phyloP scores from a whole-genome alignment of 169 alveolate species.

The Plasmodium berghei region DNA sequence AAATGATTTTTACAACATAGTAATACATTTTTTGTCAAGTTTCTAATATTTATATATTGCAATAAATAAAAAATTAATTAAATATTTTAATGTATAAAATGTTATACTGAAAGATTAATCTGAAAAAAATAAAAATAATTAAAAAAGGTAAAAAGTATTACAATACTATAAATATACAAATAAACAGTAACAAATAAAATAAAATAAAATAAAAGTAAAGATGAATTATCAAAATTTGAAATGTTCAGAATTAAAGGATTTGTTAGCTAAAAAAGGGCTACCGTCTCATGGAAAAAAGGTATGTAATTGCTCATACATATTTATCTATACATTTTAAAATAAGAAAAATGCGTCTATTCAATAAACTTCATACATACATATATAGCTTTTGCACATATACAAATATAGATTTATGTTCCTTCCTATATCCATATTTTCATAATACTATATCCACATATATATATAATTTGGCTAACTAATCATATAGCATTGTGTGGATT shows the following conservation, averaged over 20 bases:
- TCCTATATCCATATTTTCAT: neutral
- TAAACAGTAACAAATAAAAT: neutral
- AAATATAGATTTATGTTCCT: neutral
- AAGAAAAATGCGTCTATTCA: too few relatives aligned
- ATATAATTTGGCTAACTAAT: neutral
- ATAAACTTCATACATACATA: neutral
- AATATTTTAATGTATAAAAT: too few relatives aligned
- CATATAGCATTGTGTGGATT: too few relatives aligned
- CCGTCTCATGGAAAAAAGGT: slow-evolving; percentile 75
- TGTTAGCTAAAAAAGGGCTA: slow-evolving; percentile 76
- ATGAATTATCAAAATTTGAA: slow-evolving; percentile 69
- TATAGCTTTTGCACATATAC: neutral
- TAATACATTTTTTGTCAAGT: too few relatives aligned
- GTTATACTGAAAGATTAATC: neutral
- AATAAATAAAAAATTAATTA: too few relatives aligned
- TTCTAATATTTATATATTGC: too few relatives aligned
- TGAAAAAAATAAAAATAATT: slow-evolving; percentile 12
- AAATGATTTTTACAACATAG: too few relatives aligned
- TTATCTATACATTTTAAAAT: neutral
- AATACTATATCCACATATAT: neutral
- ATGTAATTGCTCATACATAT: neutral
- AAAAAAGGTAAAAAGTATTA: neutral
- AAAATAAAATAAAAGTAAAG: slow-evolving; percentile 4
- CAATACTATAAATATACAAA: neutral
- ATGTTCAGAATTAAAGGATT: slow-evolving; percentile 69